Base-by-base conservation (phyloP, 139 green algal species). In the Diplosphaera chodatii region DNA sequence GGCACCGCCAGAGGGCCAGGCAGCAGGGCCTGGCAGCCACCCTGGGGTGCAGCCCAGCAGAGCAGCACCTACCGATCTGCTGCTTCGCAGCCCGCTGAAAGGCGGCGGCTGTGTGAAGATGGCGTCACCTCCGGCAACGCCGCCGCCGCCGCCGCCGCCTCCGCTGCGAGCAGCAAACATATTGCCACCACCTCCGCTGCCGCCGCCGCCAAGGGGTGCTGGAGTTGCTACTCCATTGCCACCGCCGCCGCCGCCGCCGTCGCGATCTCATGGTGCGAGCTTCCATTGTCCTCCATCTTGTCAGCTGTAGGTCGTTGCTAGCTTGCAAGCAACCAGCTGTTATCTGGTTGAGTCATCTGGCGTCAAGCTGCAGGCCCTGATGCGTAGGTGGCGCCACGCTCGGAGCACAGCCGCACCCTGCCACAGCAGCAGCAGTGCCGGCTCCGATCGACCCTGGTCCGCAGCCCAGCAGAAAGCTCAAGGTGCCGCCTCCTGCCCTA, bases 381-480 rank as follows among this genome's bases (percentile, higher is more conserved):
- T 25, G 10, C 25, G 48, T 18, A 59, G 48, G 48, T 18, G 48
- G 13, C 8, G 16, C 18, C 3, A 3, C 48, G 48, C 48, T n/a
- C 13, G 48, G 48, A 4, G 48, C 3, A 59, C 8, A 27, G 48
- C 16, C 16, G 8, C 48, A 27, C 13, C 48, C 16, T 10, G 48
- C 48, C 3, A 18, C 16, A 23, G 48, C 8, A 59, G 16, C 22
- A 3, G 10, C 48, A 3, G 48, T 18, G 48, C 10, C 48, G 4
- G 10, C 64, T 48, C 28, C 64, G 4, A 21, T 75, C 8, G 31
- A 62, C 22, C 63, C 68, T n/a, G 69, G 69, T 8, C 75, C 69
- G 6, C 48, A 66, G 33, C 75, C 75, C 66, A 37, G 40, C 67
- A 37, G 29, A 23, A 78, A 78, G 59, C 41, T 78, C 55, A 74